phyloP scores from a whole-genome alignment of 2,329 filamentous ascomycete species.

The Claviceps maximensis region DNA sequence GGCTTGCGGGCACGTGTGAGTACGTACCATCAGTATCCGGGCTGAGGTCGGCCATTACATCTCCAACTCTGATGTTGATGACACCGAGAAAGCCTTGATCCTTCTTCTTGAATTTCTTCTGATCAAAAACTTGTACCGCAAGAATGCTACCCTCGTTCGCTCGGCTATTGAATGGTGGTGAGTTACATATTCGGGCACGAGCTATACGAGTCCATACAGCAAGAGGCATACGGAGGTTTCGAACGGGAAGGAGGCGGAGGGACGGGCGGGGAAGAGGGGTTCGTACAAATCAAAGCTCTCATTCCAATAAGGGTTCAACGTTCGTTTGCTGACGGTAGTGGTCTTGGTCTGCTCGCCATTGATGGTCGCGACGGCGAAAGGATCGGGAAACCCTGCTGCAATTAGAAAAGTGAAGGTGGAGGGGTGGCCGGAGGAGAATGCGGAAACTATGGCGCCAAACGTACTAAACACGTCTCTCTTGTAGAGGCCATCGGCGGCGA shows the following conservation, averaged over 20 bases:
- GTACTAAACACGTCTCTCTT: constrained; percentile 98
- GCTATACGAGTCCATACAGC: not conserved
- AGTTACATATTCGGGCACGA: not conserved
- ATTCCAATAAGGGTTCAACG: constrained; percentile 99
- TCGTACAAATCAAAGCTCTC: constrained; percentile 95
- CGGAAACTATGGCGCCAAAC: constrained; percentile 23
- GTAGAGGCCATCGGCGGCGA: constrained; percentile 95
- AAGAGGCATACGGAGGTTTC: not conserved
- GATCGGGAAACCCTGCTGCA: constrained; percentile 76
- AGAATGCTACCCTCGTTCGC: constrained; percentile 93
- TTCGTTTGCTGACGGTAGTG: constrained; percentile 94
- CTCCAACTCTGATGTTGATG: constrained; percentile 91
- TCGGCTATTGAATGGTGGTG: constrained; percentile 39
- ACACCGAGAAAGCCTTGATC: constrained; percentile 96
- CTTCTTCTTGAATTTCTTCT: constrained; percentile 99
- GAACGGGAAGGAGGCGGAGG: not conserved
- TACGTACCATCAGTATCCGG: constrained; percentile 76
- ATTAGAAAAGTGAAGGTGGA: constrained; percentile 15
- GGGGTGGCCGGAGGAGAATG: not conserved
- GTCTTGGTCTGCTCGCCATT: constrained; percentile 97
- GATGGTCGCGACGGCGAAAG: constrained; percentile 92
- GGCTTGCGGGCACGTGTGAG: no score
- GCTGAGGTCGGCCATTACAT: constrained; percentile 73
- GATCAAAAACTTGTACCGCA: constrained; percentile 96
- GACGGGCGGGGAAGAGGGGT: constrained; percentile 5